Conservation (phyloP, 1,284 basidiomycete species). For the Cutaneotrichosporon sp. region DNA sequence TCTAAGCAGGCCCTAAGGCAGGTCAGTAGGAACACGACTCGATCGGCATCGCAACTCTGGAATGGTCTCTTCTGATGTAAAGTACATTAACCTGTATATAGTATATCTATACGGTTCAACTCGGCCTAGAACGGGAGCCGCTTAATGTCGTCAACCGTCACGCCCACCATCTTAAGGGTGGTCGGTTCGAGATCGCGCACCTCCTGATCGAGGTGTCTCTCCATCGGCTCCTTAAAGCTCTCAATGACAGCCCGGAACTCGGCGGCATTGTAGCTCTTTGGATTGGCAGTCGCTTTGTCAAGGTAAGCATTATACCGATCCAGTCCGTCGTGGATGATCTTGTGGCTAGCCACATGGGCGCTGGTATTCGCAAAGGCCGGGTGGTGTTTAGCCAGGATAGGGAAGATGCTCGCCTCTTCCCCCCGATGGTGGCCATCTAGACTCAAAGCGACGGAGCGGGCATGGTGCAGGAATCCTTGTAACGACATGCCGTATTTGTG, state of each 20-base stretch:
- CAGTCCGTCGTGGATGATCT: slow-evolving; percentile 65
- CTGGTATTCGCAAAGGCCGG: slow-evolving; percentile 58
- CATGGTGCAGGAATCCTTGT: slow-evolving; percentile 7
- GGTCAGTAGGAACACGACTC: too few relatives aligned
- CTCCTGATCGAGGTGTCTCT: slow-evolving; percentile 67
- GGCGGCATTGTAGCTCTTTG: slow-evolving; percentile 59
- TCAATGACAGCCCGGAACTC: slow-evolving; percentile 64
- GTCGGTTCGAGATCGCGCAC: slow-evolving; percentile 63
- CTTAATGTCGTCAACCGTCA: slow-evolving; percentile 63
- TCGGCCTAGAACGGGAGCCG: slow-evolving; percentile 53
- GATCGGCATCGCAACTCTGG: not conserved
- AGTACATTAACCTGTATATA: not conserved
- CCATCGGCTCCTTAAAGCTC: slow-evolving; percentile 63
- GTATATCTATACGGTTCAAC: not conserved
- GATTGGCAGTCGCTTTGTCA: slow-evolving; percentile 56
- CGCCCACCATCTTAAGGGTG: slow-evolving; percentile 63
- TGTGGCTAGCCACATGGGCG: slow-evolving; percentile 62
- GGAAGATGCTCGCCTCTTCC: slow-evolving; percentile 63
- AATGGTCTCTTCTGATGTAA: not conserved
- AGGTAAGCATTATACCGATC: slow-evolving; percentile 59
- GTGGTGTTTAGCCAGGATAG: slow-evolving; percentile 63
- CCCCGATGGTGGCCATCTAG: slow-evolving; percentile 67
- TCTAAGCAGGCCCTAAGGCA: too few relatives aligned
- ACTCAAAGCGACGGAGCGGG: slow-evolving; percentile 49
- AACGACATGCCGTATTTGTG: slow-evolving; percentile 9